phyloP scores from a whole-genome alignment of 1,284 basidiomycete species.

The Hemileccinum hortonii region DNA sequence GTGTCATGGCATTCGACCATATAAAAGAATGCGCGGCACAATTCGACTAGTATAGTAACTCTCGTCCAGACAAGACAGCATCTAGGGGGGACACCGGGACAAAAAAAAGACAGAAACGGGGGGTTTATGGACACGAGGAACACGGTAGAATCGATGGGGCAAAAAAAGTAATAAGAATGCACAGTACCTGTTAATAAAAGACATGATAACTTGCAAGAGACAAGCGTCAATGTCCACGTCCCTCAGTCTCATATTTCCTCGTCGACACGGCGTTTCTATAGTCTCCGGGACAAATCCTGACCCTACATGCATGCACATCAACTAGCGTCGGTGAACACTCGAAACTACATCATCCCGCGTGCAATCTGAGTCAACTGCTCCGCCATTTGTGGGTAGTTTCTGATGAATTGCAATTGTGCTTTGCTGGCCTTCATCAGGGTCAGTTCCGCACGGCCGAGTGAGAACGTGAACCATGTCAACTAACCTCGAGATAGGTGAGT shows the following conservation, averaged over 20 bases:
- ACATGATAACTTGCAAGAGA: slow-evolving; percentile 11
- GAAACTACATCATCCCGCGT: slow-evolving; percentile 32
- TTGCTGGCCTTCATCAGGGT: slow-evolving; percentile 60
- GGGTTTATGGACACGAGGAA: too few relatives aligned
- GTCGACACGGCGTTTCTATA: slow-evolving; percentile 10
- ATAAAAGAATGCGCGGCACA: slow-evolving; percentile 3
- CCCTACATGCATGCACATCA: slow-evolving; percentile 13
- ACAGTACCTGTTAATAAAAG: neutral
- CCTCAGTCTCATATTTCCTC: slow-evolving; percentile 6
- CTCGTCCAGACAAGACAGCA: too few relatives aligned
- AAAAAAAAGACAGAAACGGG: neutral
- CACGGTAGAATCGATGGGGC: too few relatives aligned
- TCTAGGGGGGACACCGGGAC: too few relatives aligned
- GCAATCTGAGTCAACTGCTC: slow-evolving; percentile 60
- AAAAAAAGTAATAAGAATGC: too few relatives aligned
- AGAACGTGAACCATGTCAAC: slow-evolving; percentile 20
- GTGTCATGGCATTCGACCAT: slow-evolving; percentile 16
- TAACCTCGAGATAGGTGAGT: slow-evolving; percentile 81
- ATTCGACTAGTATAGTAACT: neutral
- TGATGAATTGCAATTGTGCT: slow-evolving; percentile 79
- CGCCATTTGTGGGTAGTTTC: slow-evolving; percentile 83
- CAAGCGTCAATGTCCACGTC: neutral
- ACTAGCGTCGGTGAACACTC: slow-evolving; percentile 1
- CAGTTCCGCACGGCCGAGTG: neutral
- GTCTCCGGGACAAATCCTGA: slow-evolving; percentile 10